Base-by-base conservation (phyloP, 1,284 basidiomycete genomes). In the Grifola frondosa region DNA sequence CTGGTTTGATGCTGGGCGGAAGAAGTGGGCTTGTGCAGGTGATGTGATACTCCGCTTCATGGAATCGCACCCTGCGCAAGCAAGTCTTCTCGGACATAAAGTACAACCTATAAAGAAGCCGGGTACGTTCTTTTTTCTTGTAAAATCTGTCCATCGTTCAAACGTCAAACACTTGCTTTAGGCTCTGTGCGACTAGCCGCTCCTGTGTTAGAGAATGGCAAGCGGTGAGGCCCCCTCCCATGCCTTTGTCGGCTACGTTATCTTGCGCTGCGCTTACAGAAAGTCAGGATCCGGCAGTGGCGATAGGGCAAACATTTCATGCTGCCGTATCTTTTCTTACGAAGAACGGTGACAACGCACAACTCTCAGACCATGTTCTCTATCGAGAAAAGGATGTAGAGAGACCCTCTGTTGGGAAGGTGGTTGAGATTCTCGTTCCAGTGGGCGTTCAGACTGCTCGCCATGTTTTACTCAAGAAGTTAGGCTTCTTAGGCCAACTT, bases 1-100 rank as follows among this genome's bases (percentile, higher is more conserved):
- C 23, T 38, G 36, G 36, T 38, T 38, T 19, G 36, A 38, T 19
- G 23, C 17, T 15, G 16, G 17, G n/a, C 36, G 28, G 36, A 16
- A 19, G 13, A 38, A 38, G 28, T 38, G 36, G 36, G 36, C 28
- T 7, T 28, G 23, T 29, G 25, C 36, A 6, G 36, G 36, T 13
- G 10, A 7, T 11, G 10, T 13, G n/a, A 22, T 36, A 20, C 11
- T 7, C 10, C 8, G 9, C 13, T 24, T 20, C 23, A 21, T 36
- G 19, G 11, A 15, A 20, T 15, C 16, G 11, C 11, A 22, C 19
- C 16, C 16, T 13, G 19, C 11, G 8, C 34, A 36, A 36, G 34
- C 34, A 21, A 10, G 19, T 9, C 34, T 36, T 10, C 34, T 36
- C 8, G 34, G 34, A 8, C 34, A 20, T 9, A 36, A 36, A 19